Base-by-base conservation (phyloP, 2,329 filamentous ascomycete species). In the Cladophialophora immunda region DNA sequence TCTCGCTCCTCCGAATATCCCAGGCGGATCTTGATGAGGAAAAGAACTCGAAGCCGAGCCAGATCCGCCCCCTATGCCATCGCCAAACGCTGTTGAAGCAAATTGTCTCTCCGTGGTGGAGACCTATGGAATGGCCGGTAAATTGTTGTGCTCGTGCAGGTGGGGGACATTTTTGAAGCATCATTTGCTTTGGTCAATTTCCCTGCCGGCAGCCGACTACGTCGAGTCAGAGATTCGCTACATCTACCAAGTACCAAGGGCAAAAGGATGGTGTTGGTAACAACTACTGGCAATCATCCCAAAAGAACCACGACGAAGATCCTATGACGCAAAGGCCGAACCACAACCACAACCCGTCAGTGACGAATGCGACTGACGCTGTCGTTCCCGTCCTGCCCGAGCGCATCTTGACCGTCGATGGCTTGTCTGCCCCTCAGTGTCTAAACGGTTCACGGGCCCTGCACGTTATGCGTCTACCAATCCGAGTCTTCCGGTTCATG, bases 31-130 rank as follows among this genome's bases (percentile, higher is more conserved):
- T 50, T 29, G 38, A 57, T 58, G 27, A 55, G 57, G 57, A 59
- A 59, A 61, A 30, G 58, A 53, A 61, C 19, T 61, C 58, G 58
- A 47, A 60, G 58, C 27, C 45, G 58, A 61, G 19, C n/a, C 30
- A 19, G 8, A 25, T 38, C 22, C 34, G 32, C n/a, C 2, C 7
- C 17, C 3, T 27, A 58, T 36, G n/a, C 45, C 25, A 19, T 41
- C 57, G 25, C 41, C 29, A n/a, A 15, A 59, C 25, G 30, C 15
- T 50, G 45, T 45, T 19, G 38, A 59, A 59, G 57, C 57, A 59
- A 59, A 61, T 22, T 61, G 58, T 61, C 58, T 61, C 58, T 53
- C 58, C 58, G 30, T 61, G 58, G 58, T 52, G 62, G 45, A 58
- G 62, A 58, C 32, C 62, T 4, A 32, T 30, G 62, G 59, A 29